phyloP scores from a whole-genome alignment of 768 basidiomycete species.

The Boletus pseudopeckii region DNA sequence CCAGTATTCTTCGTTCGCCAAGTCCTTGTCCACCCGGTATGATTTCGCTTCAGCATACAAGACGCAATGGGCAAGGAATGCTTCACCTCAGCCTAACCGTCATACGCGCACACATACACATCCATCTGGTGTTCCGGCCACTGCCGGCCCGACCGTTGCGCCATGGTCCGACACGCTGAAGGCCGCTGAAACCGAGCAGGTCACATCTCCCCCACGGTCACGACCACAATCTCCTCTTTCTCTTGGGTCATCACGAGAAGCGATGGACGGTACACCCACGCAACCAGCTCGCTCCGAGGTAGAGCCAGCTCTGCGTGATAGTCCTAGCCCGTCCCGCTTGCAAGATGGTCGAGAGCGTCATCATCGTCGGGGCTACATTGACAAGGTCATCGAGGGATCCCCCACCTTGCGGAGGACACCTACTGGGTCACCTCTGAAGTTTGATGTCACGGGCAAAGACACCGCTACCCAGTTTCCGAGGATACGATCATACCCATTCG shows the following conservation, averaged over 20 bases:
- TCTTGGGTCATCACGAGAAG: conserved; percentile 23
- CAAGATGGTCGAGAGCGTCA: conserved; percentile 35
- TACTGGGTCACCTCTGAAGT: conserved; percentile 42
- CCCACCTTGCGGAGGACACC: conserved; percentile 44
- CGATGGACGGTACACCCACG: conserved; percentile 5
- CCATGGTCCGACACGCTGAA: conserved; percentile 34
- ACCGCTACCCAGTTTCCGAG: conserved; percentile 25
- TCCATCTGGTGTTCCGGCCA: conserved; percentile 42
- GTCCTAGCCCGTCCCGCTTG: conserved; percentile 8
- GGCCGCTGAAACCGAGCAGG: background rate
- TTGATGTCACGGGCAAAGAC: conserved; percentile 18
- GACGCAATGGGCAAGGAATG: conserved; percentile 28
- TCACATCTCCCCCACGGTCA: background rate
- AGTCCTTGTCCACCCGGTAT: conserved; percentile 52
- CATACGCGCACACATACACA: conserved; percentile 47
- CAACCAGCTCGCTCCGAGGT: conserved; percentile 9
- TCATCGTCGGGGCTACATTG: conserved; percentile 59
- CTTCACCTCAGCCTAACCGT: conserved; percentile 1
- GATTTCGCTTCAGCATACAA: conserved; percentile 54
- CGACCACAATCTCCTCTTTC: conserved; percentile 8
- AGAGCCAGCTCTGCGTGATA: conserved; percentile 1
- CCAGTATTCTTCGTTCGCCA: conserved; percentile 23
- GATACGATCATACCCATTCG: conserved; percentile 38
- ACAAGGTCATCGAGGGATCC: conserved; percentile 33
- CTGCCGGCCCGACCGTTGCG: conserved; percentile 33